Conservation (phyloP, 1,139 yeast genomes). For the Diutina siamensis region DNA sequence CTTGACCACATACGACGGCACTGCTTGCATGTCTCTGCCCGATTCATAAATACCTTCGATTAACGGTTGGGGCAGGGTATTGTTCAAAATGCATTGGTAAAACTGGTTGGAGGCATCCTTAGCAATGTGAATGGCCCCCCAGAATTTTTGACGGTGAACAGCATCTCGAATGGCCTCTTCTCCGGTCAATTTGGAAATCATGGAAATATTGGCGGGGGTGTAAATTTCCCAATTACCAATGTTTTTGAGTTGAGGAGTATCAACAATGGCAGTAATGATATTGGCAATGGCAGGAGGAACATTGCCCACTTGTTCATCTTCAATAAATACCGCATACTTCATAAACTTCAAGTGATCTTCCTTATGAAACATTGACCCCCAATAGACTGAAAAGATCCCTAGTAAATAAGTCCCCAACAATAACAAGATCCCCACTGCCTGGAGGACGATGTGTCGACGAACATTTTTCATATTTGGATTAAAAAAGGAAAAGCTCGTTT, state of each 20-base stretch:
- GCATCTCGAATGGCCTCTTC: constrained; percentile 23
- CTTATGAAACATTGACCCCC: constrained; percentile 47
- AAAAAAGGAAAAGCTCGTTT: background rate
- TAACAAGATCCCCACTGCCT: constrained; percentile 8
- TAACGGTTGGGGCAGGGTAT: constrained; percentile 14
- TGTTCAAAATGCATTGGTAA: constrained; percentile 10
- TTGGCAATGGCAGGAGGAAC: constrained; percentile 22
- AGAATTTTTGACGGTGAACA: constrained; percentile 38
- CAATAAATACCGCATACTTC: constrained; percentile 34
- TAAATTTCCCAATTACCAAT: constrained; percentile 32
- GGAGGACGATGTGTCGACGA: constrained; percentile 3
- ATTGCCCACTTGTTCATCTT: constrained; percentile 20
- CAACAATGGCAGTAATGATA: constrained; percentile 18
- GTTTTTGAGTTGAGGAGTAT: constrained; percentile 13
- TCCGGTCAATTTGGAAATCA: constrained; percentile 15
- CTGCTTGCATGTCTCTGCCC: constrained; percentile 24
- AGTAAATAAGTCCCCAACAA: constrained; percentile 8
- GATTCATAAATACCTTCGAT: constrained; percentile 25
- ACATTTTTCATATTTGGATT: background rate
- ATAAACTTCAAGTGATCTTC: constrained; percentile 25
- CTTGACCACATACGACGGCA: background rate
- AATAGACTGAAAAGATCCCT: constrained; percentile 25
- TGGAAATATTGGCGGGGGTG: background rate
- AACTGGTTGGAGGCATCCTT: constrained; percentile 32
- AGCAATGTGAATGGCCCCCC: constrained; percentile 40